Evolutionary conservation across 1,284 basidiomycete species (phyloP).

Genomic region (Rhizoctonia solani): DNA sequence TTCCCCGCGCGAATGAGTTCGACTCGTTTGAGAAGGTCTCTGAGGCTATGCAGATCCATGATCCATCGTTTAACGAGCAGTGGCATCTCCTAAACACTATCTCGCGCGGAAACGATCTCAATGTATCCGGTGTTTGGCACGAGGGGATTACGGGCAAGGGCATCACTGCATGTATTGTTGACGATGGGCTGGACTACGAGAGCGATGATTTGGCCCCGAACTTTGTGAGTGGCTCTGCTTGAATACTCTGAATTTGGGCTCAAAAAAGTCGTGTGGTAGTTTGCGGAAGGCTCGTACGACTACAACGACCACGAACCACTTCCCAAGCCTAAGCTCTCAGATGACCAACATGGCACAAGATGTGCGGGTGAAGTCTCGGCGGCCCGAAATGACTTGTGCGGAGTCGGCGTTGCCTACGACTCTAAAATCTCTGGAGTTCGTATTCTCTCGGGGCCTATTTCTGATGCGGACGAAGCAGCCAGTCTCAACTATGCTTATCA

Average conservation of each 20-base stretch:
- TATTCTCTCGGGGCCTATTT: slow-evolving; percentile 95
- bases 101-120: slow-evolving; percentile 57
- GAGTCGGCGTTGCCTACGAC: slow-evolving; percentile 91
- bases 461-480: slow-evolving; percentile 96
- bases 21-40: slow-evolving; percentile 57
- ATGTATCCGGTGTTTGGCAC: slow-evolving; percentile 59
- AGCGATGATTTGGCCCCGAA: slow-evolving; percentile 87
- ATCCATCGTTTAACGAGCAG: slow-evolving; percentile 86
- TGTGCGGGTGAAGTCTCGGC: slow-evolving; percentile 99
- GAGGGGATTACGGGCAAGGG: slow-evolving; percentile 86
- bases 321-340: slow-evolving; percentile 84
- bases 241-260: slow-evolving; percentile 13
- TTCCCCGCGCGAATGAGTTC: slow-evolving; percentile 42
- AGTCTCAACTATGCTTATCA: slow-evolving; percentile 95
- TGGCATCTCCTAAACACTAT: slow-evolving; percentile 91
- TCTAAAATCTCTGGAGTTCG: slow-evolving; percentile 92
- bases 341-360: slow-evolving; percentile 97
- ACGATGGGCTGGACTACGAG: slow-evolving; percentile 93
- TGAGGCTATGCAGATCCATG: slow-evolving; percentile 71
- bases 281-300: slow-evolving; percentile 89
- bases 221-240: slow-evolving; percentile 70
- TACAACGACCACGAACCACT: slow-evolving; percentile 92
- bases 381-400: slow-evolving; percentile 92
- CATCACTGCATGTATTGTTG: slow-evolving; percentile 87
- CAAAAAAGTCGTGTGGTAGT: slow-evolving; percentile 54